Evolutionary conservation across 192 early-diverging fungal genomes (phyloP).

Genomic region (Thamnidium elegans): DNA sequence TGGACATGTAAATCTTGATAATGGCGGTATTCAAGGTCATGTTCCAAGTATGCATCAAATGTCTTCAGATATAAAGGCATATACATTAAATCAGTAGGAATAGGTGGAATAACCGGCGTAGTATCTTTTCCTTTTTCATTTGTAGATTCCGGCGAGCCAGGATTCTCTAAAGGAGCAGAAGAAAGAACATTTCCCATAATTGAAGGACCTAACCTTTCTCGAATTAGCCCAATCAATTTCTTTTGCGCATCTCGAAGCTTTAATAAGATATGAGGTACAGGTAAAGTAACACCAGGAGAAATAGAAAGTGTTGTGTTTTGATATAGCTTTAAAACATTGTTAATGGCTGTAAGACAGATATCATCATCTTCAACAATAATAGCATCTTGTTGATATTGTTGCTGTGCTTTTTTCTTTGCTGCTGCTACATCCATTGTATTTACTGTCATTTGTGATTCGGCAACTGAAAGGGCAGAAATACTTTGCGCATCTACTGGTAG

Average conservation of each 20-base stretch:
- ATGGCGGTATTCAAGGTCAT: conserved; percentile 36
- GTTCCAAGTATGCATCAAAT: conserved; percentile 10
- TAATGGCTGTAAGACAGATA: conserved; percentile 28
- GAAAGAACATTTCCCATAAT: background rate
- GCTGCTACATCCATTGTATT: conserved; percentile 1
- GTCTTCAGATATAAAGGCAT: conserved; percentile 18
- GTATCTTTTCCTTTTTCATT: background rate
- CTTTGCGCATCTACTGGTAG: conserved; percentile 2
- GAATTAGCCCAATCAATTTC: conserved; percentile 34
- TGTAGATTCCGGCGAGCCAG: background rate
- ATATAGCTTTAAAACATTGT: conserved; percentile 53
- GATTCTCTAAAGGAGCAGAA: background rate
- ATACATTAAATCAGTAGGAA: conserved; percentile 10
- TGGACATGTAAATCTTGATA: conserved; percentile 42
- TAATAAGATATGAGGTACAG: conserved; percentile 79
- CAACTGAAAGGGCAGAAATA: conserved; percentile 10
- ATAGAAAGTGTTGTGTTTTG: conserved; percentile 77
- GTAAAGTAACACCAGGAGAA: conserved; percentile 82
- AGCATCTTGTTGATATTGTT: background rate
- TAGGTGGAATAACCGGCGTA: background rate
- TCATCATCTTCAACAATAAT: conserved; percentile 21
- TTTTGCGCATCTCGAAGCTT: conserved; percentile 61
- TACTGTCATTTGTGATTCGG: conserved; percentile 8
- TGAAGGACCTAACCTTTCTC: conserved; percentile 19
- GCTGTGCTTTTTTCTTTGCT: conserved; percentile 1